Evolutionary conservation across 345 rosid species (phyloP).

Genomic region (Aquilaria yunnanensis): DNA sequence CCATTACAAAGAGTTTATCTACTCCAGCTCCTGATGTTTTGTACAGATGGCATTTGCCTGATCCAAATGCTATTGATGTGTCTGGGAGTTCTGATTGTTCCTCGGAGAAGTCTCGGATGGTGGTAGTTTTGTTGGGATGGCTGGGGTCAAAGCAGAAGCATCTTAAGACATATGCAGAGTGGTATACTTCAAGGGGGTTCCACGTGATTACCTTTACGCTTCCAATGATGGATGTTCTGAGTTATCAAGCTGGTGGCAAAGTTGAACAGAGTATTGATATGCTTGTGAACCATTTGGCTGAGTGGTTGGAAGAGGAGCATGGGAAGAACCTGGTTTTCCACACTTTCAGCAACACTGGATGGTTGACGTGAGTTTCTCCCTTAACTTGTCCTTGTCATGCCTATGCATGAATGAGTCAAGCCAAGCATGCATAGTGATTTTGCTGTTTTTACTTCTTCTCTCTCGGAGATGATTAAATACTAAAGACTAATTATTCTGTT

Average conservation of each 20-base stretch:
- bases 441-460: not conserved
- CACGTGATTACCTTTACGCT: slow-evolving; percentile 92
- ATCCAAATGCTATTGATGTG: slow-evolving; percentile 47
- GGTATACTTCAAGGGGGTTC: slow-evolving; percentile 89
- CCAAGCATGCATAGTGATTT: not conserved
- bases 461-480: not conserved
- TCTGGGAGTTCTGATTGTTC: slow-evolving; percentile 49
- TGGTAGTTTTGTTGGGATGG: slow-evolving; percentile 96
- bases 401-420: not conserved
- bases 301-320: slow-evolving; percentile 86
- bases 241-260: slow-evolving; percentile 90
- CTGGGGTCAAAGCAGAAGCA: slow-evolving; percentile 97
- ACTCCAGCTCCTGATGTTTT: slow-evolving; percentile 47
- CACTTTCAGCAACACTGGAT: slow-evolving; percentile 98
- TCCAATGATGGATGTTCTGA: slow-evolving; percentile 79
- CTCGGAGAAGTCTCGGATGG: slow-evolving; percentile 62
- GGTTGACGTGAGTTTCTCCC: slow-evolving; percentile 68
- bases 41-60: slow-evolving; percentile 93
- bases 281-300: slow-evolving; percentile 83
- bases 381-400: slow-evolving; percentile 1
- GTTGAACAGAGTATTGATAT: slow-evolving; percentile 73
- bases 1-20: slow-evolving; percentile 23
- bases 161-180: slow-evolving; percentile 87
- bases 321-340: slow-evolving; percentile 87
- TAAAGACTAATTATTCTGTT: slow-evolving; percentile 4